Base-by-base conservation (phyloP, 148 eudicot species). In the Drosera capensis region DNA sequence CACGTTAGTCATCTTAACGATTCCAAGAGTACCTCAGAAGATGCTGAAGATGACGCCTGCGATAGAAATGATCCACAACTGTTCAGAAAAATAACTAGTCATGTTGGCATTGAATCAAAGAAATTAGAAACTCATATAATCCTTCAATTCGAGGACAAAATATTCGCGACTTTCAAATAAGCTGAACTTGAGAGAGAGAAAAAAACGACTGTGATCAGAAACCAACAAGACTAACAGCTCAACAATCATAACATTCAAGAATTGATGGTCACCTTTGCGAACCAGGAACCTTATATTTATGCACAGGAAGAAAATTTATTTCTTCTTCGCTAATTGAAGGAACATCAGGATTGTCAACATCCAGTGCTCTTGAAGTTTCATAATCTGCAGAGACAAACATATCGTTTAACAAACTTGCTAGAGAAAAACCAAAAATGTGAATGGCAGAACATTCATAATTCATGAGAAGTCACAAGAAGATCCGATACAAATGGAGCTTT, bases 271-370 rank as follows among this genome's bases (percentile, higher is more conserved):
- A 28, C 31, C 31, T 28, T 28, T 9, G 6, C 6, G 9, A 9
- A 47, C 45, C 35, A 1, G 56, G 43, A 29, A 48, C 46, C 65
- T 61, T 65, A 21, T 73, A 68, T 51, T 64, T 73, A 57, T 73
- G 78, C 38, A 73, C 67, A 36, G 74, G 74, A 11, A 73, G 58
- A 52, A 71, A 61, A 47, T 73, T 64, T 31, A 72, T 68, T 40
- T 68, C 77, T 45, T 63, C 77, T 52, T 72, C 73, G 29, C 58
- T 67, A 67, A 72, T 59, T 29, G 70, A 59, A 45, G 53, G 46
- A 39, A 42, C 44, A 23, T 46, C 31, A 45, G 29, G 52, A 68
- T 68, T 64, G 44, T 68, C 71, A 19, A 61, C 43, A 41, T 73
- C 78, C 59, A 73, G 45, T 13, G 71, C 58, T 58, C 78, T 60